Conservation (phyloP, 2,329 filamentous ascomycete species). For the Emericellopsis atlantica region DNA sequence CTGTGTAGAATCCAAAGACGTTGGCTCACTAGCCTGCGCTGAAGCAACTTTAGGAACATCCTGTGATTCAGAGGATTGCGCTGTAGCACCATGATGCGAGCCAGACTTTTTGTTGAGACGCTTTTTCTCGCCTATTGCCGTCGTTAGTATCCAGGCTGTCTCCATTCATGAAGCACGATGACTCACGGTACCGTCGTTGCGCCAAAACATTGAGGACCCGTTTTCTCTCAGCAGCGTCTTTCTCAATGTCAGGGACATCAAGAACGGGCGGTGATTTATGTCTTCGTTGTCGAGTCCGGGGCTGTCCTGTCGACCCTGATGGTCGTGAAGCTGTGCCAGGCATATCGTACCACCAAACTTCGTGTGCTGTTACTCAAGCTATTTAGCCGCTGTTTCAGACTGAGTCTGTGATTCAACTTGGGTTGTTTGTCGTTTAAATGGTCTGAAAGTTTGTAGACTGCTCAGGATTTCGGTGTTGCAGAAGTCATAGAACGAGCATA, state of each 20-base stretch:
- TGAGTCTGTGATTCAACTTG: not conserved
- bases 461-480: not conserved
- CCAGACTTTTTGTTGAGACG: too few relatives aligned
- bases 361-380: not conserved
- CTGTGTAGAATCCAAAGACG: not conserved
- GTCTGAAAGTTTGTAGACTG: not conserved
- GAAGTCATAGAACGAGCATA: constrained; percentile 1
- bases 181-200: constrained; percentile 37
- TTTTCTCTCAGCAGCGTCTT: constrained; percentile 39
- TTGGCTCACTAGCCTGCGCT: not conserved
- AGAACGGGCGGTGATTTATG: constrained; percentile 26
- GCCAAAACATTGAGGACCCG: constrained; percentile 40
- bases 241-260: constrained; percentile 31
- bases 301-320: constrained; percentile 5
- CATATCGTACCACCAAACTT: not conserved
- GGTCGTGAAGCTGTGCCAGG: not conserved
- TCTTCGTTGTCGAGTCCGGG: constrained; percentile 23
- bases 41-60: not conserved
- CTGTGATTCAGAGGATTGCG: not conserved
- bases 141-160: not conserved
- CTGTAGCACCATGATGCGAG: not conserved
- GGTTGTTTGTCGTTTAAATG: not conserved
- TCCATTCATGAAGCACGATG: not conserved
- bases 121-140: too few relatives aligned
- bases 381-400: not conserved